Percentiles rank a stretch among this genome's conserved stretches.
Evolutionary conservation across 2,329 filamentous ascomycete genomes (phyloP).

Genomic region (Plectosphaerella sp.): DNA sequence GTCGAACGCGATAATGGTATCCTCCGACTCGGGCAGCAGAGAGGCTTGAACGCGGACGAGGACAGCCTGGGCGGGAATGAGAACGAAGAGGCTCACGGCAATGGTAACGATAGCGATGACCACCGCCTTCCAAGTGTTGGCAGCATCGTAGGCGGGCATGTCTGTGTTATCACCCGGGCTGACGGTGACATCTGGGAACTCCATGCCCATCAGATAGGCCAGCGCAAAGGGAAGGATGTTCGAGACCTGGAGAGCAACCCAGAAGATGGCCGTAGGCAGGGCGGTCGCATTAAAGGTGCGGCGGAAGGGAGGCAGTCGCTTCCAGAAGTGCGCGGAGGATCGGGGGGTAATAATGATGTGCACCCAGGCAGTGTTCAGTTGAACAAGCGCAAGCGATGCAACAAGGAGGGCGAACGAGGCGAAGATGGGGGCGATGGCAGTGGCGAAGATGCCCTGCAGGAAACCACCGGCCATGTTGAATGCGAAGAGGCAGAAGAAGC

Average conservation of each 20-base stretch:
- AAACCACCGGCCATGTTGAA: constrained; percentile 26
- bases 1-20: constrained; percentile 87
- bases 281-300: constrained; percentile 65
- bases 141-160: constrained; percentile 29
- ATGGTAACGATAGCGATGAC: constrained; percentile 41
- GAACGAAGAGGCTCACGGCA: constrained; percentile 54
- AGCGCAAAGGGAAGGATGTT: constrained; percentile 38
- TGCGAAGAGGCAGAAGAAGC: constrained; percentile 48
- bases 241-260: constrained; percentile 50
- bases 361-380: constrained; percentile 63
- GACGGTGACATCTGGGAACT: constrained; percentile 24
- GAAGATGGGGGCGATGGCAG: constrained; percentile 38
- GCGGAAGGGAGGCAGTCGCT: constrained; percentile 63
- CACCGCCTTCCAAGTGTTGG: constrained; percentile 38
- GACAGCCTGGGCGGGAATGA: constrained; percentile 72
- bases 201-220: constrained; percentile 32
- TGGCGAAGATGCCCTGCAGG: constrained; percentile 39
- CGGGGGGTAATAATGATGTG: constrained; percentile 77
- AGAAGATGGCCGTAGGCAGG: constrained; percentile 60
- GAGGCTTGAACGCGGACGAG: constrained; percentile 83
- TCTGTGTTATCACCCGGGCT: constrained; percentile 28
- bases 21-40: constrained; percentile 73
- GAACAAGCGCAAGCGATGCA: constrained; percentile 49
- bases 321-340: constrained; percentile 58
- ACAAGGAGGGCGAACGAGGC: constrained; percentile 48